Evolutionary conservation across 2,329 filamentous ascomycete genomes (phyloP).

Genomic region (Metarhizium robertsii): DNA sequence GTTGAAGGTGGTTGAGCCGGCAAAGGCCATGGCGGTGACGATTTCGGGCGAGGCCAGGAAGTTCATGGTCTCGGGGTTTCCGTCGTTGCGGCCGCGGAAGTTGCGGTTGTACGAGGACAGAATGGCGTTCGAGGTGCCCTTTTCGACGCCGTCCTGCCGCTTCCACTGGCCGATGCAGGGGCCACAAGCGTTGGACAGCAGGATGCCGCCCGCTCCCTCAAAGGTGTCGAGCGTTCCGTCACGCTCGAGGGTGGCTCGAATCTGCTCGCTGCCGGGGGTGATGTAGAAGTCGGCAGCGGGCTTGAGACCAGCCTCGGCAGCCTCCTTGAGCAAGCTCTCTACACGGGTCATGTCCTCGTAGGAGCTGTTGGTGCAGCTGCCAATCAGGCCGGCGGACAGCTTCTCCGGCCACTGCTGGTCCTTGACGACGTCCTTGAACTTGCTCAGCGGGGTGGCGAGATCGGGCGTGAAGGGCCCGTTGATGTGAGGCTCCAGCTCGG

Average conservation of each 20-base stretch:
- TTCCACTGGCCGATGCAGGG: constrained; percentile 95
- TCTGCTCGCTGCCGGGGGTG: constrained; percentile 93
- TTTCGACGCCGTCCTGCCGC: constrained; percentile 73
- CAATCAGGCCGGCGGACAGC: constrained; percentile 88
- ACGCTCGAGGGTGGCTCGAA: constrained; percentile 84
- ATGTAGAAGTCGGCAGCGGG: constrained; percentile 90
- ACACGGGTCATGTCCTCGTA: constrained; percentile 98
- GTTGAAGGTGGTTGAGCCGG: constrained; percentile 90
- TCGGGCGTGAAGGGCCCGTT: constrained; percentile 97
- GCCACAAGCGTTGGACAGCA: constrained; percentile 91
- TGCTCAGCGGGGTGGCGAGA: constrained; percentile 81
- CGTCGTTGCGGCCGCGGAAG: constrained; percentile 94
- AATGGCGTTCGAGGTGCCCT: constrained; percentile 87
- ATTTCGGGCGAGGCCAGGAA: constrained; percentile 95
- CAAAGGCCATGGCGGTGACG: constrained; percentile 92
- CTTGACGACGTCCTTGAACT: constrained; percentile 77
- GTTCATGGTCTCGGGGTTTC: constrained; percentile 96
- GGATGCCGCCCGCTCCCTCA: constrained; percentile 72
- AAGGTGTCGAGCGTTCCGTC: constrained; percentile 84
- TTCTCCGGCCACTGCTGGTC: constrained; percentile 84
- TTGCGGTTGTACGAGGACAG: constrained; percentile 98
- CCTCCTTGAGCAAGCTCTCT: constrained; percentile 87
- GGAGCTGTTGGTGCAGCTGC: constrained; percentile 97
- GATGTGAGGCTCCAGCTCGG: constrained; percentile 85
- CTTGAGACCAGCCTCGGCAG: constrained; percentile 77